A percentile compares a stretch with the other conserved stretches of the same genome.
These are phyloP conservation scores for Haberlea rhodopensis DNA, from an alignment of 257 asterid genomes.

Conservation along the genomic window DNA sequence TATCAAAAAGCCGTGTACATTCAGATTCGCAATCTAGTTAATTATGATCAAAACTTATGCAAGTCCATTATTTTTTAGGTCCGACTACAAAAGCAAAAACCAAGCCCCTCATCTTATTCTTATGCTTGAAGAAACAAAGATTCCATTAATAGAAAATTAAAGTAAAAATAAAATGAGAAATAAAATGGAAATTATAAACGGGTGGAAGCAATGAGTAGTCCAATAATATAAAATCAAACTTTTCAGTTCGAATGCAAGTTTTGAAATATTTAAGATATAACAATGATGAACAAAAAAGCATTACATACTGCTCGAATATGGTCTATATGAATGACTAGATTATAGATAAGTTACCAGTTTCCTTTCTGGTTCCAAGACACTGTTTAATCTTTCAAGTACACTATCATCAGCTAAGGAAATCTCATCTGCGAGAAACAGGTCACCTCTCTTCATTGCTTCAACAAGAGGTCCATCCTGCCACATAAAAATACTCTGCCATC, in stretches of 20 bases:
- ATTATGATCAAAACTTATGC: too few relatives aligned
- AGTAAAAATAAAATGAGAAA: too few relatives aligned
- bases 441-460: constrained; percentile 89
- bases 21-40: too few relatives aligned
- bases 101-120: too few relatives aligned
- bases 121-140: background rate
- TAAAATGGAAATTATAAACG: background rate
- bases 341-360: constrained; percentile 59
- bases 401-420: constrained; percentile 98
- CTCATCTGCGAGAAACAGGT: constrained; percentile 87
- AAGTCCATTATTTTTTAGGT: too few relatives aligned
- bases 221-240: background rate
- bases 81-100: too few relatives aligned
- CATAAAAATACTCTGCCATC: constrained; percentile 74
- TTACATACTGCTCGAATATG: background rate
- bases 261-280: constrained; percentile 3
- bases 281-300: constrained; percentile 3
- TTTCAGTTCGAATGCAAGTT: background rate
- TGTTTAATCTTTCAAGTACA: constrained; percentile 93
- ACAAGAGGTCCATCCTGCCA: constrained; percentile 99
- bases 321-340: constrained; percentile 1
- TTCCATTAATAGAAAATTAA: background rate
- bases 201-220: background rate
- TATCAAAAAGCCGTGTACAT: too few relatives aligned
- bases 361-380: constrained; percentile 93